A percentile compares a stretch with the other conserved stretches of the same genome.
phyloP scores from a whole-genome alignment of 129 eudicot genomes.

The Helichrysum umbraculigerum region DNA sequence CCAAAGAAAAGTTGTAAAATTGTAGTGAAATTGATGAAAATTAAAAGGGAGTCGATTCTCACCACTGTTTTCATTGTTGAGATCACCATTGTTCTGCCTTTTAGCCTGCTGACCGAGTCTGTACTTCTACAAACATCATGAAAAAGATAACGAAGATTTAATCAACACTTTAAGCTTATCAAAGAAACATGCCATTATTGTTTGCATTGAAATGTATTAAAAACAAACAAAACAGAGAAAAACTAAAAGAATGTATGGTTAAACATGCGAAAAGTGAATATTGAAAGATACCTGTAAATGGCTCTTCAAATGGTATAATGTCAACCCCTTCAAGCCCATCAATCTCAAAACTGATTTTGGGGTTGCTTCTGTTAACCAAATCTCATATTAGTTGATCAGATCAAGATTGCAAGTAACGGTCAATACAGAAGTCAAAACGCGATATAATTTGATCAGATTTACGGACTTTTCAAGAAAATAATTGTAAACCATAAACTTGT shows the following conservation, averaged over 20 bases:
- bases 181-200: neutral
- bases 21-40: slow-evolving; percentile 9
- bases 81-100: slow-evolving; percentile 58
- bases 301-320: slow-evolving; percentile 84
- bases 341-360: slow-evolving; percentile 83
- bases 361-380: slow-evolving; percentile 71
- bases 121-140: slow-evolving; percentile 60
- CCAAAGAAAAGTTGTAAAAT: neutral
- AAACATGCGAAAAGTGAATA: slow-evolving; percentile 15
- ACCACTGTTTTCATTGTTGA: slow-evolving; percentile 62
- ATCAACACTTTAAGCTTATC: neutral
- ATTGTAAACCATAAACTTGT: neutral
- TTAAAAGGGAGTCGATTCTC: slow-evolving; percentile 25
- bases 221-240: neutral
- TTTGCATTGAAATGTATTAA: neutral
- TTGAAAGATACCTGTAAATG: slow-evolving; percentile 64
- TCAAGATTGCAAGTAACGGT: slow-evolving; percentile 12
- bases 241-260: neutral
- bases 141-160: slow-evolving; percentile 9
- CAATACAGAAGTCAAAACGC: neutral
- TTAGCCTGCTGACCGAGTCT: slow-evolving; percentile 86
- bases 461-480: neutral
- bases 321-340: slow-evolving; percentile 91
- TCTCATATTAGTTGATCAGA: slow-evolving; percentile 2
- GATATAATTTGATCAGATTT: neutral